A percentile compares a stretch with the other conserved stretches of the same genome.
phyloP scores from a whole-genome alignment of 768 basidiomycete genomes.

The Suillus occidentalis region DNA sequence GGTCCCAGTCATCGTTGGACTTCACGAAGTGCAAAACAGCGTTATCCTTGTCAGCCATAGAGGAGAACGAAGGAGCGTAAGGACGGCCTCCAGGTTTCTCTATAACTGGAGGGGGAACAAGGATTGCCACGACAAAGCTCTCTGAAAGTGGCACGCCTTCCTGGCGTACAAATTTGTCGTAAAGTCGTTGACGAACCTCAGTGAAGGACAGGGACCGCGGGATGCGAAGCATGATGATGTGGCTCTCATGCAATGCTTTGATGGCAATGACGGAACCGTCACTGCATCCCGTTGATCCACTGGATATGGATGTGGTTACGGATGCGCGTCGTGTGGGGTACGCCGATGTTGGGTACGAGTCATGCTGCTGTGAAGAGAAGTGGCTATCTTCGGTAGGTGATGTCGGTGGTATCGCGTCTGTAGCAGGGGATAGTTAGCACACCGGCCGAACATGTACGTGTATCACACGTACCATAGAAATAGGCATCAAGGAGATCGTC shows the following conservation, averaged over 20 bases:
- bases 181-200: slow-evolving; percentile 57
- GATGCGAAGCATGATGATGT: slow-evolving; percentile 62
- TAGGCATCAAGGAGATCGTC: slow-evolving; percentile 44
- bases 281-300: slow-evolving; percentile 34
- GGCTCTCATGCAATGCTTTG: slow-evolving; percentile 64
- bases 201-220: slow-evolving; percentile 45
- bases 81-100: slow-evolving; percentile 21
- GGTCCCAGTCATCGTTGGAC: slow-evolving; percentile 62
- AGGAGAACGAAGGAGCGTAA: slow-evolving; percentile 36
- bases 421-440: slow-evolving; percentile 8
- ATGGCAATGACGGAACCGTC: slow-evolving; percentile 42
- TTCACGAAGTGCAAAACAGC: slow-evolving; percentile 45
- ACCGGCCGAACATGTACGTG: not conserved
- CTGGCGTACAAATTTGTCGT: slow-evolving; percentile 66
- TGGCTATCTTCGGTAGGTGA: slow-evolving; percentile 16
- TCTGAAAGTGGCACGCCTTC: slow-evolving; percentile 54
- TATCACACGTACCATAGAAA: slow-evolving; percentile 35
- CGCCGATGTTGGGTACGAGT: slow-evolving; percentile 8
- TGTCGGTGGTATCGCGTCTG: slow-evolving; percentile 25
- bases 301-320: slow-evolving; percentile 36
- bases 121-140: slow-evolving; percentile 56
- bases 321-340: slow-evolving; percentile 27
- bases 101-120: slow-evolving; percentile 36
- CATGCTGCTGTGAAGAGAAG: not conserved
- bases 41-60: slow-evolving; percentile 24